Conservation (phyloP, 2,329 filamentous ascomycete genomes). For the Aspergillus sp. region DNA sequence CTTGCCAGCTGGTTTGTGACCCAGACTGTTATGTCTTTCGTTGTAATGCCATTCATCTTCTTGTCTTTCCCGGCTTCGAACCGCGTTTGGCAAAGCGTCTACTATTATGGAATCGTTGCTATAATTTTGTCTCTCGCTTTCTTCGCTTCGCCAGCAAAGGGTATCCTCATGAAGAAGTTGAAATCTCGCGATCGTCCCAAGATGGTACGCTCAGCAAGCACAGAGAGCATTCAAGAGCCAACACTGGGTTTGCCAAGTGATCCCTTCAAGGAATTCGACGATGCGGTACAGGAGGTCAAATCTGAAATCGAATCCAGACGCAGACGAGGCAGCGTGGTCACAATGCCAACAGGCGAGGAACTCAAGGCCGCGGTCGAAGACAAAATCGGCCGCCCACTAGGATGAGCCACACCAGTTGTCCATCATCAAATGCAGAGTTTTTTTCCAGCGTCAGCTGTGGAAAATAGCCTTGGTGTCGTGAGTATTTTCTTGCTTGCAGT, state of each 20-base stretch:
- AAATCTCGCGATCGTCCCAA: conserved; percentile 54
- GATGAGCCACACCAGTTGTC: background rate
- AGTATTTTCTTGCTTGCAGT: background rate
- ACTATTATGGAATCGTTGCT: conserved; percentile 79
- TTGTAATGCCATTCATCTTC: conserved; percentile 79
- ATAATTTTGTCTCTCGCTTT: conserved; percentile 66
- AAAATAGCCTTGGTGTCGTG: background rate
- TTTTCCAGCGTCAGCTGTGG: background rate
- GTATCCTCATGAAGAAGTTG: conserved; percentile 55
- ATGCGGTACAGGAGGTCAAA: conserved; percentile 73
- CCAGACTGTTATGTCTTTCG: conserved; percentile 80
- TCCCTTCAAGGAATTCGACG: conserved; percentile 70
- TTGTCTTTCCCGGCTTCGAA: conserved; percentile 71
- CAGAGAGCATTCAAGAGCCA: conserved; percentile 62
- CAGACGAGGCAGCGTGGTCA: conserved; percentile 46
- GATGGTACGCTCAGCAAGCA: conserved; percentile 50
- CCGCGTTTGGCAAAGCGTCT: conserved; percentile 77
- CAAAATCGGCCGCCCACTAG: conserved; percentile 50
- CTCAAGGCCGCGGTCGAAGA: conserved; percentile 54
- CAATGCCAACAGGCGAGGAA: conserved; percentile 49
- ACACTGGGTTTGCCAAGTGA: conserved; percentile 78
- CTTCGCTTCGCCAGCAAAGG: conserved; percentile 77
- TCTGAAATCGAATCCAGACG: conserved; percentile 66
- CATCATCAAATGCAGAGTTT: background rate
- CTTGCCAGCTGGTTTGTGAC: conserved; percentile 71